A percentile compares a stretch with the other conserved stretches of the same genome.
These are phyloP conservation scores for Luzula sylvatica DNA, from an alignment of 176 grass and related monocot genomes.

Conservation along the genomic window DNA sequence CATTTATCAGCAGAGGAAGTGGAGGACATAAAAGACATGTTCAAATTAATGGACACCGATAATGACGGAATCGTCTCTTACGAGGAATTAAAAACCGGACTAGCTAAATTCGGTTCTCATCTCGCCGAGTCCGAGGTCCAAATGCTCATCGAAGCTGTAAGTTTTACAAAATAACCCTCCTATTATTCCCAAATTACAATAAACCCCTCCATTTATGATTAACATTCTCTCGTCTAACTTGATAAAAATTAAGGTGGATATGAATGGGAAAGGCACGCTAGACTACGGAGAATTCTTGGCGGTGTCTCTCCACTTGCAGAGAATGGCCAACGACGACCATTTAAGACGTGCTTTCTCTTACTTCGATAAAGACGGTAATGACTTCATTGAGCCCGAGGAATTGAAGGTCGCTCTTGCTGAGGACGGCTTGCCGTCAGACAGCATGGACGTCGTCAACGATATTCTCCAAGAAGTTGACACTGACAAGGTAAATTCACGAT, in stretches of 20 bases:
- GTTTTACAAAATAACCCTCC: conserved; percentile 11
- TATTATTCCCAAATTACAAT: neutral
- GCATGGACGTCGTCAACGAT: conserved; percentile 83
- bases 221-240: too few relatives aligned
- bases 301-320: conserved; percentile 93
- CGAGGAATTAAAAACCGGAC: conserved; percentile 76
- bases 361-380: conserved; percentile 94
- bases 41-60: conserved; percentile 93
- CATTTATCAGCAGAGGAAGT: conserved; percentile 97
- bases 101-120: conserved; percentile 94
- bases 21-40: conserved; percentile 99
- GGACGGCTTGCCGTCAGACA: conserved; percentile 55
- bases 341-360: conserved; percentile 76
- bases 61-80: conserved; percentile 94
- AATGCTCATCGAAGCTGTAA: conserved; percentile 98
- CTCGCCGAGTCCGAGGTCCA: conserved; percentile 89
- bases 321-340: conserved; percentile 98
- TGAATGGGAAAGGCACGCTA: conserved; percentile 69
- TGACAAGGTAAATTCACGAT: conserved; percentile 46
- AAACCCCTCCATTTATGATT: too few relatives aligned
- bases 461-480: conserved; percentile 97
- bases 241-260: conserved; percentile 94
- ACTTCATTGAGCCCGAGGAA: conserved; percentile 87
- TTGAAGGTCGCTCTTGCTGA: conserved; percentile 66
- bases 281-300: conserved; percentile 95